phyloP scores from a whole-genome alignment of 352 stramenopile genomes.

The Pythium utonaiense region DNA sequence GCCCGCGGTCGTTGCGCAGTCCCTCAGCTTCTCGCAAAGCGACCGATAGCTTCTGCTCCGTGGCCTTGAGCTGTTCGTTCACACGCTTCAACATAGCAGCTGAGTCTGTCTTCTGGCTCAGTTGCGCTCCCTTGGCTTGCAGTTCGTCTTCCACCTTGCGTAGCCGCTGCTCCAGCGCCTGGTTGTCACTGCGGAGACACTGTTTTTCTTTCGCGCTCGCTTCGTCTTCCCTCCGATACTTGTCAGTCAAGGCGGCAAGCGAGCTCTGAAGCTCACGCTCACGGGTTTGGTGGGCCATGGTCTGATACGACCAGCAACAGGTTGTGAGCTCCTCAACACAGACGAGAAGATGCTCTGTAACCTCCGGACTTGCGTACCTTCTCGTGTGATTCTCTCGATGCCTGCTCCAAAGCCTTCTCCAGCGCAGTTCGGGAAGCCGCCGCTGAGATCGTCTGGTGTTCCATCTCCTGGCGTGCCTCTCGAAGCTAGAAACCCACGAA shows the following conservation, averaged over 20 bases:
- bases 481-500: neutral
- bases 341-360: neutral
- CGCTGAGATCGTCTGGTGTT: neutral
- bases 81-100: neutral
- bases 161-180: slow-evolving; percentile 3
- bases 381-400: neutral
- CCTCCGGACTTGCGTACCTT: neutral
- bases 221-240: slow-evolving; percentile 11
- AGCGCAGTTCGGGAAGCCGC: neutral
- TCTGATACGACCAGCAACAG: neutral
- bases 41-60: neutral
- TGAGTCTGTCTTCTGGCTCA: neutral
- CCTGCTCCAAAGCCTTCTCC: neutral
- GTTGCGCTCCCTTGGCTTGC: neutral
- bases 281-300: neutral
- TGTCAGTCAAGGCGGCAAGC: slow-evolving; percentile 1
- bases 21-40: neutral
- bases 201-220: slow-evolving; percentile 3
- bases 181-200: slow-evolving; percentile 7
- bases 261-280: slow-evolving; percentile 6
- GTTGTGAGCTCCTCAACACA: neutral
- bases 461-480: neutral
- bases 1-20: neutral
- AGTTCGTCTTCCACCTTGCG: slow-evolving; percentile 17
- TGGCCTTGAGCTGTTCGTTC: slow-evolving; percentile 5